Evolutionary conservation across 331 rosid genomes (phyloP), one percentile per base, ranked within the genome.

Genomic region (Erythrophleum ivorense): DNA sequence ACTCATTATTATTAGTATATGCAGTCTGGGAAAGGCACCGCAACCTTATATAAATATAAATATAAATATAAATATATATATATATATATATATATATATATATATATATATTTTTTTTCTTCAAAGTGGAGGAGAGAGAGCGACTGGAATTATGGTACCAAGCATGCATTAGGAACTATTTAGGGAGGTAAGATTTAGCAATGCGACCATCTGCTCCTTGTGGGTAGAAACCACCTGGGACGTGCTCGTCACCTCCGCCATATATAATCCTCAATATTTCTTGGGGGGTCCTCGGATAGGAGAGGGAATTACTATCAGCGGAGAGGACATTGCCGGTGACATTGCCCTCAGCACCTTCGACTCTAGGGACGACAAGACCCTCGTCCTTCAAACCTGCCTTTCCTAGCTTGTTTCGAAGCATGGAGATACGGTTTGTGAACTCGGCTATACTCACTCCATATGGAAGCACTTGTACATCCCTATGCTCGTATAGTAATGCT

Each of bases 181-280:
- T 60, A 3, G 12, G 15, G 9, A 58, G 9, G 59, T 75, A 31
- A 31, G 90, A 76, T 64, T 46, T 77, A 33, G 94, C 94, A 15
- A 91, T 87, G n/a, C 18, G 76, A 9, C 97, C 97, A 65, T 87
- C 18, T 46, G 88, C 95, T 16, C 97, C 97, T 0, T 80, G 24
- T 2, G 94, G 93, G 54, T 11, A 89, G 84, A 94, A 90, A 41
- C 92, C 98, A 15, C 95, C 97, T 0, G 95, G 91, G 66, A 58
- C 49, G 60, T 0, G n/a, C 52, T 91, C 94, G 82, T 88, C 60
- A 0, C 88, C 92, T 0, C 24, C 2, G 0, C 83, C 89, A 84
- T 94, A 90, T 0, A 81, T 75, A 24, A 91, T 89, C 78, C 91
- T 90, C 52, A 94, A 72, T 40, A 90, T 81, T 73, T 90, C 91